Evolutionary conservation across 495 filamentous ascomycete species (phyloP), one percentile per base, ranked within the genome.

Genomic region (Cetradonia linearis): DNA sequence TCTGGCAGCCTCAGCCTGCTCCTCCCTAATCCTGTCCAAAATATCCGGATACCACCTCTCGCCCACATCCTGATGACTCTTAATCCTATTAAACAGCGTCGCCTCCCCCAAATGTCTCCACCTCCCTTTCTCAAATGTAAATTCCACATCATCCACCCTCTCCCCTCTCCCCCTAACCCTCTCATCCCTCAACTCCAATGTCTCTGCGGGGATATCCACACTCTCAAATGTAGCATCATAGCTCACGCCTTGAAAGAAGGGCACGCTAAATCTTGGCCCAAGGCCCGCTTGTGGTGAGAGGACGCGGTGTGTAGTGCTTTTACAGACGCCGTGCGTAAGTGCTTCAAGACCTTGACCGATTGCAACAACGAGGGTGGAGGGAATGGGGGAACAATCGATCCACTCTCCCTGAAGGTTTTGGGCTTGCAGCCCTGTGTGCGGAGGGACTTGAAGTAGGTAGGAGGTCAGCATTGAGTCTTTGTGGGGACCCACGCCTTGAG

Each of bases 281-380:
- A 70, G 59, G 18, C 87, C 88, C 5, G 78, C 74, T 1, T 68
- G 58, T 0, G 88, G 87, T 5, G 76, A 80, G 2, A 87, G 72
- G 42, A 96, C 91, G 7, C 91, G 82, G 67, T 96, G 91, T 25
- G 90, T 94, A 0, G 91, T 95, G 42, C 81, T 83, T 37, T 83
- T 85, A 68, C 91, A 95, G 1, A 96, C 88, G 6, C 93, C 92
- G 20, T 82, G 81, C 2, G 93, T 96, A 46, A 98, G 74, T 1
- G 92, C 92, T 71, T 96, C 91, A 25, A 98, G 76, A 1, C 90
- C 90, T 68, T 95, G 90, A 0, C 93, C 93, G 65, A 98, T 94
- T 52, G 91, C 92, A 1, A 96, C 88, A 0, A 98, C 91, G 3
- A 86, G 69, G 18, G 83, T 83, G 2, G 75, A 74, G 0, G 72